phyloP scores from a whole-genome alignment of 345 rosid genomes.

The Kernera saxatilis region DNA sequence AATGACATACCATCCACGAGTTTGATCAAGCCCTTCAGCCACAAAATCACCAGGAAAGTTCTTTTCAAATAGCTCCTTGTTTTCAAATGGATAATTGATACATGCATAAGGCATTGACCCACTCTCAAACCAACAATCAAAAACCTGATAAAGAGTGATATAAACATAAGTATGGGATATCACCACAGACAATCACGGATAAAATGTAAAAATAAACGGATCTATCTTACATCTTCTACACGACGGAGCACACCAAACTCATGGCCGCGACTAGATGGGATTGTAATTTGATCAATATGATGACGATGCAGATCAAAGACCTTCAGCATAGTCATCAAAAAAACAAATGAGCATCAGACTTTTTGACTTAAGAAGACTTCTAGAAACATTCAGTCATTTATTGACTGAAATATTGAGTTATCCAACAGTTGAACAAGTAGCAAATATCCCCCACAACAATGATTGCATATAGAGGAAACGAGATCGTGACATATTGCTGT shows the following conservation, averaged over 20 bases:
- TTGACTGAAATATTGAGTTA: not conserved
- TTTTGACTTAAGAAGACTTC: constrained; percentile 3
- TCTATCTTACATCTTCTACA: constrained; percentile 73
- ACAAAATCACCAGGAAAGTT: constrained; percentile 97
- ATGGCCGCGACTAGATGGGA: constrained; percentile 73
- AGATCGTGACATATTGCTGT: not conserved
- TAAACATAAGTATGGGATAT: not conserved
- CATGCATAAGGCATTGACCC: constrained; percentile 99
- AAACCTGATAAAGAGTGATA: constrained; percentile 57
- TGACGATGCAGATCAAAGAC: constrained; percentile 92
- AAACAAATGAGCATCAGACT: constrained; percentile 9
- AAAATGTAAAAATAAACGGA: not conserved
- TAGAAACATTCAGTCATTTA: not conserved
- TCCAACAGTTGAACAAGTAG: not conserved
- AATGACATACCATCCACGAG: constrained; percentile 97
- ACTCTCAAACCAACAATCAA: constrained; percentile 99
- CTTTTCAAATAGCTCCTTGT: constrained; percentile 75
- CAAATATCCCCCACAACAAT: not conserved
- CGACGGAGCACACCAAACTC: constrained; percentile 87
- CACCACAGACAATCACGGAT: not conserved
- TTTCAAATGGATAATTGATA: constrained; percentile 98
- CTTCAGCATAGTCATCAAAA: constrained; percentile 37
- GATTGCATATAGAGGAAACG: not conserved
- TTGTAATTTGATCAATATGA: constrained; percentile 84
- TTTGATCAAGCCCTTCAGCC: constrained; percentile 99